Conservation (phyloP, 139 green algal species). For the Pleodorina starrii region DNA sequence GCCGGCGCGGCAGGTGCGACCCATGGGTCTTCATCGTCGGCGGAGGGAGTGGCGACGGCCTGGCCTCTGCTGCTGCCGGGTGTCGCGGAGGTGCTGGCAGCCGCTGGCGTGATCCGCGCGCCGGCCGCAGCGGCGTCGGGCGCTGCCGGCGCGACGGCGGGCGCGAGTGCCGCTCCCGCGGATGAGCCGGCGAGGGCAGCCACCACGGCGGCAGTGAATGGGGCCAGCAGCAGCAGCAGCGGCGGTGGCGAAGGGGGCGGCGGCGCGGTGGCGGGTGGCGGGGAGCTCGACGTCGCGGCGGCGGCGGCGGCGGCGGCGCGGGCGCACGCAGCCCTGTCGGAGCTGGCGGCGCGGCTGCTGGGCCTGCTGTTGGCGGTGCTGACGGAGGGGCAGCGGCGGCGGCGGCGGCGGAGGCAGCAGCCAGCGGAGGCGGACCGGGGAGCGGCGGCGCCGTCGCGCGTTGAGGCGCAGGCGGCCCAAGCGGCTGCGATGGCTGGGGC, state of each 20-base stretch:
- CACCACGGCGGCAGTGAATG: background rate
- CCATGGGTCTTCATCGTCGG: too few species aligned
- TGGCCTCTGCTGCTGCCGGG: background rate
- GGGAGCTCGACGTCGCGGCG: background rate
- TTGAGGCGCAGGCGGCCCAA: too few species aligned
- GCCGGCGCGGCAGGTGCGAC: too few species aligned
- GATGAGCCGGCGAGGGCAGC: too few species aligned
- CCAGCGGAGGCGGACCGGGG: background rate
- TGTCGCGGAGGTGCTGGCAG: background rate
- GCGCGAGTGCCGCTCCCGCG: too few species aligned
- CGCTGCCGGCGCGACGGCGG: too few species aligned
- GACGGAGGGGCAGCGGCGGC: background rate
- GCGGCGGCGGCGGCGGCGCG: background rate
- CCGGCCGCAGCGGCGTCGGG: background rate
- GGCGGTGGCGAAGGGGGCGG: background rate
- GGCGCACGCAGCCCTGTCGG: background rate
- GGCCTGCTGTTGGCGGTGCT: slow-evolving; percentile 5
- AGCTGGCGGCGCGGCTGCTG: slow-evolving; percentile 13
- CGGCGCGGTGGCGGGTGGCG: background rate
- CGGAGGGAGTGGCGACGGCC: background rate
- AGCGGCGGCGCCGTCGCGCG: background rate
- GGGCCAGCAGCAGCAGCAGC: background rate
- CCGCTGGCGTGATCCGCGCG: background rate
- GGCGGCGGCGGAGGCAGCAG: background rate
- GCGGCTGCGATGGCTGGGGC: too few species aligned